These are phyloP conservation scores for Pseudogymnoascus sp. DNA, from an alignment of 2,329 filamentous ascomycete species.

Conservation along the genomic window DNA sequence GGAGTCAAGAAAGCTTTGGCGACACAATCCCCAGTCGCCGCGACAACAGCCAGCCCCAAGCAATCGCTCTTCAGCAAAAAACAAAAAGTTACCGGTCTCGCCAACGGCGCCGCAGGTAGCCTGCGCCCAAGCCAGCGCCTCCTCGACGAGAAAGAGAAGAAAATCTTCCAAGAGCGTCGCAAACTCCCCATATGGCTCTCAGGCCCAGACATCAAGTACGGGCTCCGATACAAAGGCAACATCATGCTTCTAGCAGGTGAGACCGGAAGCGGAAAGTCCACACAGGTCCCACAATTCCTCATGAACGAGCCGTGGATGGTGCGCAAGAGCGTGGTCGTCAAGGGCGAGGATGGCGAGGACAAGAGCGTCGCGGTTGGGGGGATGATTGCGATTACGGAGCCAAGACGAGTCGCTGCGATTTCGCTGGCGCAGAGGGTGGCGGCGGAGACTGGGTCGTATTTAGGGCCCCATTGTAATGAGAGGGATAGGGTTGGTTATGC, in stretches of 20 bases:
- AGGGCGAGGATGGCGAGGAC: conserved; percentile 25
- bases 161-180: conserved; percentile 22
- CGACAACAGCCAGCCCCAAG: neutral
- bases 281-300: conserved; percentile 89
- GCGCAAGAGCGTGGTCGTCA: conserved; percentile 46
- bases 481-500: conserved; percentile 73
- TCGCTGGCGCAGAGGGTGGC: conserved; percentile 83
- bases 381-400: conserved; percentile 89
- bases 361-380: conserved; percentile 56
- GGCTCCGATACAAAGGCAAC: conserved; percentile 36
- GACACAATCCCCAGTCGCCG: neutral
- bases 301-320: conserved; percentile 72
- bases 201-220: conserved; percentile 23
- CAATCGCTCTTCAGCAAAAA: neutral
- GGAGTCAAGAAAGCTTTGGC: neutral
- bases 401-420: conserved; percentile 85
- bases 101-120: neutral
- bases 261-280: conserved; percentile 94
- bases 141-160: neutral
- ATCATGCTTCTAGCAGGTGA: conserved; percentile 84
- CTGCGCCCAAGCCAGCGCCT: neutral
- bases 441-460: conserved; percentile 64
- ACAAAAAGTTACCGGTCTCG: neutral
- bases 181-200: conserved; percentile 27
- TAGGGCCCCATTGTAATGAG: conserved; percentile 47